Percentiles rank a stretch among this genome's conserved stretches.
Conservation (phyloP, 257 asterid species). For the Galeopsis tetrahit region DNA sequence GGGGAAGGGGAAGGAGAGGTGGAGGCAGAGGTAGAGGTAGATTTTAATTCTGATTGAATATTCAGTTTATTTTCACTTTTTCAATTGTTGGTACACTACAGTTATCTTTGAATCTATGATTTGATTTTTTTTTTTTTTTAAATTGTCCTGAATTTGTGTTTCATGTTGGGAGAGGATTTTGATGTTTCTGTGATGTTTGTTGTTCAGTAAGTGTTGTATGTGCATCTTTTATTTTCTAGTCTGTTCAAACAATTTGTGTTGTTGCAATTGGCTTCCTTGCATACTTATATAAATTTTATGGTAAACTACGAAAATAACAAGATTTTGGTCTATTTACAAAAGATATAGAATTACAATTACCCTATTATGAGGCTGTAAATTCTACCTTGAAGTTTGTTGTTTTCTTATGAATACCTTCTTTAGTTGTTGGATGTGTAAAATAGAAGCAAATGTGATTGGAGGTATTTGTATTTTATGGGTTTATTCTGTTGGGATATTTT, state of each 20-base stretch:
- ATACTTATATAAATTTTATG: background rate
- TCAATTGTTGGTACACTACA: background rate
- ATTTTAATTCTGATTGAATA: constrained; percentile 27
- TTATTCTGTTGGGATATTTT: background rate
- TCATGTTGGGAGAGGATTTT: constrained; percentile 11
- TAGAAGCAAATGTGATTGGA: background rate
- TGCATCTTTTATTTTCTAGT: constrained; percentile 20
- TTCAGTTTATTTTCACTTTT: constrained; percentile 21
- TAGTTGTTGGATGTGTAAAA: background rate
- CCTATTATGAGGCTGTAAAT: background rate
- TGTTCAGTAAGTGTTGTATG: background rate
- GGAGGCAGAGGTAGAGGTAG: constrained; percentile 54
- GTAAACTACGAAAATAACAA: background rate
- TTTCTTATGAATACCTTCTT: background rate
- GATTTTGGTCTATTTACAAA: background rate
- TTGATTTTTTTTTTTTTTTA: background rate
- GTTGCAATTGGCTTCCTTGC: background rate
- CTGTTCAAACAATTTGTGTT: background rate
- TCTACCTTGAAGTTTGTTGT: background rate
- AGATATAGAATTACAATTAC: background rate
- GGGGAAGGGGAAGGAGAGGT: constrained; percentile 61
- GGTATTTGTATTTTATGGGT: background rate
- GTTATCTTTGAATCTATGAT: constrained; percentile 29
- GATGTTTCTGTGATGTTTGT: constrained; percentile 11
- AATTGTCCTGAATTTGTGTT: constrained; percentile 16